Percentiles rank a stretch among this genome's conserved stretches.
Conservation (phyloP, 2,329 filamentous ascomycete genomes). For the Coniochaeta pulveracea region DNA sequence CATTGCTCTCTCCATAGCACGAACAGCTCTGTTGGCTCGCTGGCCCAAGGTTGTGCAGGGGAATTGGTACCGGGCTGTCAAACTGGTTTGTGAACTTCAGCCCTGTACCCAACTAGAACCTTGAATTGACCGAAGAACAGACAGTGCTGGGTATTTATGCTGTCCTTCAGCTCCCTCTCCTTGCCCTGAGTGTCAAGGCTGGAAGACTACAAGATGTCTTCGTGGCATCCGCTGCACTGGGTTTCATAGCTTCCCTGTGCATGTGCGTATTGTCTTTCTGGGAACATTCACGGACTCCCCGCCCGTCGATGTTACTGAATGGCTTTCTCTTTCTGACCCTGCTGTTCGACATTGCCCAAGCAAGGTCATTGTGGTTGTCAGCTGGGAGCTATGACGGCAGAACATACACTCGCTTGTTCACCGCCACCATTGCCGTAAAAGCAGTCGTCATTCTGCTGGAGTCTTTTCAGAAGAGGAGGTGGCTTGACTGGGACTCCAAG, state of each 20-base stretch:
- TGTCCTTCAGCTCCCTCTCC: constrained; percentile 18
- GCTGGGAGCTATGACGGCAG: constrained; percentile 6
- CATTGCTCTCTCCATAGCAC: constrained; percentile 19
- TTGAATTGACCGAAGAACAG: constrained; percentile 9
- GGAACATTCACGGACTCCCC: constrained; percentile 18
- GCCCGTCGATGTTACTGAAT: constrained; percentile 30
- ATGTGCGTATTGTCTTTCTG: constrained; percentile 19
- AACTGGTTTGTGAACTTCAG: constrained; percentile 16
- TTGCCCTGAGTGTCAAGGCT: constrained; percentile 18
- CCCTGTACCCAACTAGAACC: not conserved
- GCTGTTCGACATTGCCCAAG: constrained; percentile 29
- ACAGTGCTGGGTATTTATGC: constrained; percentile 14
- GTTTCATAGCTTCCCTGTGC: constrained; percentile 15
- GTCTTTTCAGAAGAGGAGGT: constrained; percentile 23
- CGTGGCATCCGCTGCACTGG: constrained; percentile 13
- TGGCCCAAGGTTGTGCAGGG: constrained; percentile 19
- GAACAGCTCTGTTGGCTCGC: constrained; percentile 19
- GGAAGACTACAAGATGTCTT: constrained; percentile 10
- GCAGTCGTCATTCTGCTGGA: constrained; percentile 24
- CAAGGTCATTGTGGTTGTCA: constrained; percentile 29
- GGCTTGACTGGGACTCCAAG: constrained; percentile 24
- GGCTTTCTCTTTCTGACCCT: constrained; percentile 28
- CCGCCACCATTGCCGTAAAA: constrained; percentile 22
- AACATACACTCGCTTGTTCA: constrained; percentile 21
- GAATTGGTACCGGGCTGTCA: constrained; percentile 19